These are phyloP conservation scores for Solanum chilense DNA, from an alignment of 257 asterid species.

Conservation along the genomic window DNA sequence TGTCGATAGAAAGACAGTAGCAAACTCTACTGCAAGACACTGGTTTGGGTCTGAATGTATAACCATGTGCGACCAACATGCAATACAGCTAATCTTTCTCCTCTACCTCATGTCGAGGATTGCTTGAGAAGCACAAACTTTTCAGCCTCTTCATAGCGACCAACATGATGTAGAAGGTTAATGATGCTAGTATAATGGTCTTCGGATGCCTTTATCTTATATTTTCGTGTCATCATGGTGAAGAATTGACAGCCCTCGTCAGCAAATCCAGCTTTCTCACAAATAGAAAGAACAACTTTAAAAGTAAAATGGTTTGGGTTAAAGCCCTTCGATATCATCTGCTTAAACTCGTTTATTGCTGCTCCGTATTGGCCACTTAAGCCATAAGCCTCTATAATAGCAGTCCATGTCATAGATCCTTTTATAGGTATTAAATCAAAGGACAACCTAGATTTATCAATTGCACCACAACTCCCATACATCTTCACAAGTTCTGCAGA, in stretches of 20 bases:
- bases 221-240: conserved; percentile 38
- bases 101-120: conserved; percentile 12
- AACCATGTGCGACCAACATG: background rate
- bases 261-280: conserved; percentile 66
- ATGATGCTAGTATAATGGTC: conserved; percentile 61
- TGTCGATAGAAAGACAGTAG: background rate
- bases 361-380: conserved; percentile 27
- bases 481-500: conserved; percentile 62
- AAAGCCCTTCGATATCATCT: conserved; percentile 60
- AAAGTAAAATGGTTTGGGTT: conserved; percentile 71
- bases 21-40: background rate
- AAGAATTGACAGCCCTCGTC: conserved; percentile 57
- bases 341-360: conserved; percentile 42
- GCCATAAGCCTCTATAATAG: conserved; percentile 66
- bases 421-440: conserved; percentile 48
- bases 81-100: background rate
- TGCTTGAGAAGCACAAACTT: conserved; percentile 36
- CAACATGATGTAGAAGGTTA: conserved; percentile 36
- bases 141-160: conserved; percentile 58
- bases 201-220: conserved; percentile 47
- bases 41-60: background rate
- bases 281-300: conserved; percentile 35
- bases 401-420: conserved; percentile 82
- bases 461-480: conserved; percentile 54
- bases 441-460: conserved; percentile 41